These are phyloP conservation scores for Diatrype stigma DNA, from an alignment of 2,329 filamentous ascomycete species.

Conservation along the genomic window DNA sequence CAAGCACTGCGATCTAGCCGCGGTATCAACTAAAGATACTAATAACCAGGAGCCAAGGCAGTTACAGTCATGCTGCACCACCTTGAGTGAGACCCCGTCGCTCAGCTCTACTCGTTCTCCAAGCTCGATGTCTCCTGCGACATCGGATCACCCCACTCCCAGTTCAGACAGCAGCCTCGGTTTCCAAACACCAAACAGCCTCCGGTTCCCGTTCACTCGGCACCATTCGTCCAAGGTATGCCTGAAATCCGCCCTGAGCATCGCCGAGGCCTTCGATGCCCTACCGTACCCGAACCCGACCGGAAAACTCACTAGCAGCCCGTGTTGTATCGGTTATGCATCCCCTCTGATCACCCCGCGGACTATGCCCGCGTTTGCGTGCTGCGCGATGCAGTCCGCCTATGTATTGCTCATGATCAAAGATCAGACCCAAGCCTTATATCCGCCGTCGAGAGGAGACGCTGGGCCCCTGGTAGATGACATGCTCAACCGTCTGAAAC, in stretches of 20 bases:
- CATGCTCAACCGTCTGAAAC: constrained; percentile 36
- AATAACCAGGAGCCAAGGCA: constrained; percentile 26
- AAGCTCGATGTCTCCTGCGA: constrained; percentile 24
- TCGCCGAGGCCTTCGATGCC: constrained; percentile 40
- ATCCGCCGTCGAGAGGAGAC: constrained; percentile 21
- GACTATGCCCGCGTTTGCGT: constrained; percentile 42
- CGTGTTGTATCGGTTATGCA: constrained; percentile 30
- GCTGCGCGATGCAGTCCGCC: constrained; percentile 43
- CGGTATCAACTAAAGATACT: constrained; percentile 19
- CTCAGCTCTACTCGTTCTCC: constrained; percentile 16
- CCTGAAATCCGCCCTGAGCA: constrained; percentile 44
- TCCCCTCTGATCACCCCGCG: constrained; percentile 37
- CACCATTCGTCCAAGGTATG: constrained; percentile 46
- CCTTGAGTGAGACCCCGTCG: constrained; percentile 20
- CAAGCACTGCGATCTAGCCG: constrained; percentile 45
- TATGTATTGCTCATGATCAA: constrained; percentile 41
- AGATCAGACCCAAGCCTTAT: constrained; percentile 35
- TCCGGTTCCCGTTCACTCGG: constrained; percentile 38
- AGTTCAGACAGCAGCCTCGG: constrained; percentile 14
- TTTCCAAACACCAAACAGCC: constrained; percentile 10
- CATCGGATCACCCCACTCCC: constrained; percentile 25
- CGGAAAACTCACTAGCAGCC: constrained; percentile 28
- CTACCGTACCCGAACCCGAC: constrained; percentile 43
- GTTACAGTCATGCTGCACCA: constrained; percentile 33
- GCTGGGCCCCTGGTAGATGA: constrained; percentile 27